Conservation (phyloP, 768 basidiomycete genomes). For the Pholiota microspora region DNA sequence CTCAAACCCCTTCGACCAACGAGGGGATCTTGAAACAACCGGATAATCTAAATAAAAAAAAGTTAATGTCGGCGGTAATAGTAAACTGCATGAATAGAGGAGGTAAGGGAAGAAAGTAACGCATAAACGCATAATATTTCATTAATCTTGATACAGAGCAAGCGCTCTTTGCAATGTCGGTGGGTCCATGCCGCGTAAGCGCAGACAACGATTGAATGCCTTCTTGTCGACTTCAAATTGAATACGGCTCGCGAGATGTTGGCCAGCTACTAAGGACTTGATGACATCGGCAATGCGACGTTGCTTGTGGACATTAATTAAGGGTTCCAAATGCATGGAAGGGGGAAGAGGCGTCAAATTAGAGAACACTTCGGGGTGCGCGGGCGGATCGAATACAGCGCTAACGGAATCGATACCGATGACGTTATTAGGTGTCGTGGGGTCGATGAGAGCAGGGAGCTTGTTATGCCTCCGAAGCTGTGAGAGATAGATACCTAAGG, state of each 20-base stretch:
- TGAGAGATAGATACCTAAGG: conserved; percentile 70
- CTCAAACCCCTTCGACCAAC: not conserved
- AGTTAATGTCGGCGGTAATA: not conserved
- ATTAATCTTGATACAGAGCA: conserved; percentile 19
- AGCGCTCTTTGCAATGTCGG: conserved; percentile 44
- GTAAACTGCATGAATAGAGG: not conserved
- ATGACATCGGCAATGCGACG: conserved; percentile 78
- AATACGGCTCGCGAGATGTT: conserved; percentile 75
- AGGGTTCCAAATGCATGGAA: conserved; percentile 78
- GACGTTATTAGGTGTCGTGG: conserved; percentile 69
- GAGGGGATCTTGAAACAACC: not conserved
- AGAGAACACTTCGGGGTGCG: conserved; percentile 78
- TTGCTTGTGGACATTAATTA: conserved; percentile 90
- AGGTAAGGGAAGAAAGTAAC: not conserved
- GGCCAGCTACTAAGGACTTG: conserved; percentile 77
- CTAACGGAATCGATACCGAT: conserved; percentile 64
- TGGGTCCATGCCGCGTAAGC: conserved; percentile 62
- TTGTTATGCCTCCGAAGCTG: conserved; percentile 63
- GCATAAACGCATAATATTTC: not conserved
- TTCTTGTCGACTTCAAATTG: conserved; percentile 72
- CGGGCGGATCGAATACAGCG: conserved; percentile 63
- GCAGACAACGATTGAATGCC: conserved; percentile 72
- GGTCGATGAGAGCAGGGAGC: conserved; percentile 81
- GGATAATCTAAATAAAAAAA: not conserved
- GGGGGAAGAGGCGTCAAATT: conserved; percentile 68